Evolutionary conservation across 306 rosid genomes (phyloP).

Genomic region (Casuarina glauca): DNA sequence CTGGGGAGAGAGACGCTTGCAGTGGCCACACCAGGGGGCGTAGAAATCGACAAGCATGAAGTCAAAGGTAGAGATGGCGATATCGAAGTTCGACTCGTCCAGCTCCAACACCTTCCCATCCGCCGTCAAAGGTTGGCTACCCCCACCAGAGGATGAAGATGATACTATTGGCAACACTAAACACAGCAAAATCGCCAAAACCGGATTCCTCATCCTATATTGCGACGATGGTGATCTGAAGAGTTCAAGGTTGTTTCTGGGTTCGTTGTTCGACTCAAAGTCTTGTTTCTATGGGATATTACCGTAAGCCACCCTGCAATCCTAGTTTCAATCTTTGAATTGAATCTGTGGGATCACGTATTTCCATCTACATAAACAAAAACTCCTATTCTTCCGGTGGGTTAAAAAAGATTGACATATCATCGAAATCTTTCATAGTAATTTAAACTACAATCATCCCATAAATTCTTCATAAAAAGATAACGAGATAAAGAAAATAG

Average conservation of each 20-base stretch:
- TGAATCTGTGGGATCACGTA: not conserved
- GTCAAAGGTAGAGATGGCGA: conserved; percentile 75
- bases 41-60: conserved; percentile 81
- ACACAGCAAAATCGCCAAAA: not conserved
- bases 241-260: not conserved
- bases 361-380: too few relatives aligned
- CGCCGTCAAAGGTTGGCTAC: conserved; percentile 38
- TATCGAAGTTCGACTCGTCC: conserved; percentile 87
- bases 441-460: too few relatives aligned
- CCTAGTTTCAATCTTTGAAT: not conserved
- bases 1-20: conserved; percentile 98
- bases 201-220: not conserved
- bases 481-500: too few relatives aligned
- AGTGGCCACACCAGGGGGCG: conserved; percentile 99
- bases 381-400: too few relatives aligned
- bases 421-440: not conserved
- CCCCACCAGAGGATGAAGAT: conserved; percentile 24
- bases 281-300: not conserved
- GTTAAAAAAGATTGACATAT: too few relatives aligned
- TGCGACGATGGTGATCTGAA: not conserved
- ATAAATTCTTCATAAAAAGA: too few relatives aligned
- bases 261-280: not conserved
- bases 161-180: not conserved
- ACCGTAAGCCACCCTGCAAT: not conserved
- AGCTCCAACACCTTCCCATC: conserved; percentile 82